phyloP scores from a whole-genome alignment of 2,329 filamentous ascomycete species.

The Pyricularia sp. region DNA sequence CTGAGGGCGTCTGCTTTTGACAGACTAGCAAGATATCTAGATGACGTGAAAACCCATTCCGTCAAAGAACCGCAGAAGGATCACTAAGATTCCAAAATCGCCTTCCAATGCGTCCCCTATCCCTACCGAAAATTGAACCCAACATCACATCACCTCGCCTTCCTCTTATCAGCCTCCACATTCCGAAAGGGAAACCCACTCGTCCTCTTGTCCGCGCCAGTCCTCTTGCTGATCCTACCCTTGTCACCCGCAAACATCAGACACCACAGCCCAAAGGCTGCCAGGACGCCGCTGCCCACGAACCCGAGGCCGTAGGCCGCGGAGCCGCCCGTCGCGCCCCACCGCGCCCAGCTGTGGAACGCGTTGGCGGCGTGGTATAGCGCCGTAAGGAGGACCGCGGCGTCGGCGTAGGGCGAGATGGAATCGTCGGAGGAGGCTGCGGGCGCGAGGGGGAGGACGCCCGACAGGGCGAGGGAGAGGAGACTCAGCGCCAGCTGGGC shows the following conservation, averaged over 20 bases:
- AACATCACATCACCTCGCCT: conserved; percentile 4
- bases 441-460: conserved; percentile 53
- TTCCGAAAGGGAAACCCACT: conserved; percentile 27
- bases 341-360: conserved; percentile 57
- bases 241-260: conserved; percentile 26
- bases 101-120: background rate
- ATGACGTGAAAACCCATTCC: background rate
- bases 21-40: background rate
- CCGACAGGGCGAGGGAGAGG: conserved; percentile 55
- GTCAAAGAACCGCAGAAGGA: background rate
- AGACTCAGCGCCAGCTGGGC: conserved; percentile 51
- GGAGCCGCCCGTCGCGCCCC: conserved; percentile 34
- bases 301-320: conserved; percentile 42
- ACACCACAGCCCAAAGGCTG: conserved; percentile 51
- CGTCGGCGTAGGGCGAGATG: conserved; percentile 49
- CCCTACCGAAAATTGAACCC: background rate
- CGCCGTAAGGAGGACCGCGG: conserved; percentile 52
- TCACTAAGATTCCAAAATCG: background rate
- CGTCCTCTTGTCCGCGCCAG: conserved; percentile 26
- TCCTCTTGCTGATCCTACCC: conserved; percentile 21
- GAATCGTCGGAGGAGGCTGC: conserved; percentile 22
- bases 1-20: background rate
- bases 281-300: conserved; percentile 42
- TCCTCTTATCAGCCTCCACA: conserved; percentile 18
- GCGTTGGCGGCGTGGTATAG: conserved; percentile 50